Base-by-base conservation (phyloP, 768 basidiomycete genomes). In the Tephrocybe sp. region DNA sequence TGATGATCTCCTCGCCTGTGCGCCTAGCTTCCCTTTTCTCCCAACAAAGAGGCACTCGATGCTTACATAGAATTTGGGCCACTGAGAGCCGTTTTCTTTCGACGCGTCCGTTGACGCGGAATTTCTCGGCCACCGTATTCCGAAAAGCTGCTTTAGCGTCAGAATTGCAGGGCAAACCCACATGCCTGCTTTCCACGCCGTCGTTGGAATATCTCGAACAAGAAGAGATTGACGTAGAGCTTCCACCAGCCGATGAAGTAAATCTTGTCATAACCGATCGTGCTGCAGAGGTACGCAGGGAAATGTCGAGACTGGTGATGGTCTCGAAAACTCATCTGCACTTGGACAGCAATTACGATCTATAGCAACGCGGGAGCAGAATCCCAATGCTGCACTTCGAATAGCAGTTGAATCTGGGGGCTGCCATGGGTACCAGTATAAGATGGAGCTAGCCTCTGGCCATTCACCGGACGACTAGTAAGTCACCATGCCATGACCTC, bases 341-440 rank as follows among this genome's bases (percentile, higher is more conserved):
- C 24, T 33, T 12, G 7, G 13, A n/a, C 47, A 95, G 92, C 91
- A 92, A 88, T 74, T 97, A 2, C 73, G 75, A 37, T 65, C 69
- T 37, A 89, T 97, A 50, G 78, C 88, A 9, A 59, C 73, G n/a
- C 73, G 82, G 31, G 79, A 88, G 60, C 71, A 80, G 9, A 77
- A 87, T 55, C 66, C 81, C 0, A 61, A 79, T 42, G 75, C 89
- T 18, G 90, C 86, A 3, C 72, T 97, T 19, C 75, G 94, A 55
- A 77, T 98, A 55, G 74, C 83, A 1, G 92, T 97, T 21, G 93
- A 97, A 60, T 91, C 88, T 10, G 95, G 95, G 10, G 95, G 95
- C 16, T 98, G 95, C 61, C 94, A 98, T 64, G 95, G 95, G 30
- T 97, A 97, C 66, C 93, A 97, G 61, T 97, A 97, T 67, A 94